Base-by-base conservation (phyloP, 2,329 filamentous ascomycete species). In the Capronia epimyces region DNA sequence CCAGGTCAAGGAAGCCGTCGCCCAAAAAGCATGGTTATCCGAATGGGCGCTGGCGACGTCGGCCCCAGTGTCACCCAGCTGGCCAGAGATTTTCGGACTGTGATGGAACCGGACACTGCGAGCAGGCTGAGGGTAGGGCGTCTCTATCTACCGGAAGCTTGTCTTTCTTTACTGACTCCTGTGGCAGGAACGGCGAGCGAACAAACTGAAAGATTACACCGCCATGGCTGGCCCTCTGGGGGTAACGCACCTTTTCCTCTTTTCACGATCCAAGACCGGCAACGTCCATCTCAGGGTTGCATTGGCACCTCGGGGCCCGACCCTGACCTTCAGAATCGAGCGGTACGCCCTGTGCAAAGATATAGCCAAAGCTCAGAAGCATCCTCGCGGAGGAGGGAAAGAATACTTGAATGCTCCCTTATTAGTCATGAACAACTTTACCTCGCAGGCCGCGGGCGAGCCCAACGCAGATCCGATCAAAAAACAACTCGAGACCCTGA, bases 341-440 rank as follows among this genome's bases (percentile, higher is more conserved):
- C 89, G 88, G 63, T 98, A 98, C 68, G 95, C 89, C 29, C 76
- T 98, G 2, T 88, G 86, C 70, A 95, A 93, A 68, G 93, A 98
- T 67, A 83, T 98, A 2, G 80, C 86, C 62, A 86, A 82, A 65
- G 83, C 88, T 12, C 82, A 94, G 72, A 89, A 86, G 68, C 86
- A 89, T 61, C 89, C 91, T 7, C 82, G 83, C 65, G 86, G 84
- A 42, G 84, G 85, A 42, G 88, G 86, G 57, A 91, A 91, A 66
- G 89, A 95, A 67, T 95, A 88, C 63, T 76, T 86, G 50, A 89
- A 83, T 37, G 83, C 93, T 5, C 93, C 93, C 56, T 71, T 97
- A 71, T 79, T 98, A 39, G 93, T 98, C 60, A 97, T 98, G 93
- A 98, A 98, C 73, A 96, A 95, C 69, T 95, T 98, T 69, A 80